phyloP scores from a whole-genome alignment of 2,329 filamentous ascomycete genomes.

The Trichoderma aggressivum region DNA sequence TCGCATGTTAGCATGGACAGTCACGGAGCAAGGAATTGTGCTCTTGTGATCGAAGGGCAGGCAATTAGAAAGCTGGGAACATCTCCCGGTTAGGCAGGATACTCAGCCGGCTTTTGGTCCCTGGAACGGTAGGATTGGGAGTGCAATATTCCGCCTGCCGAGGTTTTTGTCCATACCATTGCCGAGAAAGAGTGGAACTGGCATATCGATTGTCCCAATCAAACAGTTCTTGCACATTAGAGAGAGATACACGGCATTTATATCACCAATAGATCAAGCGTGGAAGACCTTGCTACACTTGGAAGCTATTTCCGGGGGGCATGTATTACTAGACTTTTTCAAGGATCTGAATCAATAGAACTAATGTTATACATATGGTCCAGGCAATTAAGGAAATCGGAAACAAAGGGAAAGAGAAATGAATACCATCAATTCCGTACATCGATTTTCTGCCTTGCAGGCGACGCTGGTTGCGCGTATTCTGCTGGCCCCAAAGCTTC shows the following conservation, averaged over 20 bases:
- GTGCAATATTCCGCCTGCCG: background rate
- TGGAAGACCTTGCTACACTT: background rate
- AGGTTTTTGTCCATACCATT: background rate
- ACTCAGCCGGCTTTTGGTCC: background rate
- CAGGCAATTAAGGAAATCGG: background rate
- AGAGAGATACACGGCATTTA: background rate
- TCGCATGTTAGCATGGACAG: no score
- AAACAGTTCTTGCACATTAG: background rate
- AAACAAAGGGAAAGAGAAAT: background rate
- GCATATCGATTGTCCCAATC: background rate
- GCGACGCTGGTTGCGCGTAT: background rate
- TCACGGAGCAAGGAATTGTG: no score
- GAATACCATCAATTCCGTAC: background rate
- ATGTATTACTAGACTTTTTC: background rate
- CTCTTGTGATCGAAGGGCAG: no score
- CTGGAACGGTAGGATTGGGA: background rate
- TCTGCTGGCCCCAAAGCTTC: background rate
- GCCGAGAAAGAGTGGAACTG: background rate
- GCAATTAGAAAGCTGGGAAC: no score
- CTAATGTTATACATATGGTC: background rate
- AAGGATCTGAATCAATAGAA: background rate
- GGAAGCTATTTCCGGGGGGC: background rate
- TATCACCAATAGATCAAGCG: background rate
- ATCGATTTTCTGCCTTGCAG: no score
- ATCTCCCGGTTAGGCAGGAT: background rate